These are phyloP conservation scores for Colletotrichum lupini DNA, from an alignment of 2,329 filamentous ascomycete species.

Conservation along the genomic window DNA sequence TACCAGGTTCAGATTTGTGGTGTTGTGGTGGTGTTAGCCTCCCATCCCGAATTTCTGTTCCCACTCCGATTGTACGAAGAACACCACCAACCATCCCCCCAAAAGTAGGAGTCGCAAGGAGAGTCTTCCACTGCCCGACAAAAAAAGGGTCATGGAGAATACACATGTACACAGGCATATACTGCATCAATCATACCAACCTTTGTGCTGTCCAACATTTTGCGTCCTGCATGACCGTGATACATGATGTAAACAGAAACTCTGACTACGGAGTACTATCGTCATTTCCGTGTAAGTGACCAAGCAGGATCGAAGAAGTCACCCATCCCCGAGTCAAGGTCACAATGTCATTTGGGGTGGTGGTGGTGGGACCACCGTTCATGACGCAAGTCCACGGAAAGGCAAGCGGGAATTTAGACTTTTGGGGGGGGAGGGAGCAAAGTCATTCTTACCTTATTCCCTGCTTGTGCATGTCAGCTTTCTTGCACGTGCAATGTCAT, in stretches of 20 bases:
- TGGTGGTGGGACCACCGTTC: neutral
- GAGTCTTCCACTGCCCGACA: neutral
- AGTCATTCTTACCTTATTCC: neutral
- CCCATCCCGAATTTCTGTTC: neutral
- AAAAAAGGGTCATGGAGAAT: neutral
- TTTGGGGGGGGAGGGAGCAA: neutral
- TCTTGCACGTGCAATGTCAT: neutral
- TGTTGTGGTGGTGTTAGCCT: neutral
- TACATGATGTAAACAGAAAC: accelerated
- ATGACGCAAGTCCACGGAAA: neutral
- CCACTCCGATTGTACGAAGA: conserved; percentile 22
- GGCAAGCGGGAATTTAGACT: neutral
- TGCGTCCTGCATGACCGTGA: neutral
- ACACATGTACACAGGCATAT: conserved; percentile 29
- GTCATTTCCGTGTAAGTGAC: neutral
- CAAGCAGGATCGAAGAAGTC: neutral
- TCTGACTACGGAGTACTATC: neutral
- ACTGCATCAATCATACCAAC: conserved; percentile 24
- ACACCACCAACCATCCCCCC: neutral
- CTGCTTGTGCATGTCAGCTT: neutral
- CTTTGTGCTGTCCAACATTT: neutral
- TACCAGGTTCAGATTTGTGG: conserved; percentile 10
- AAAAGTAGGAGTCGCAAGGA: conserved; percentile 10
- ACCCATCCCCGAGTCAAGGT: neutral
- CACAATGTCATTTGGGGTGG: neutral